Conservation (phyloP, 139 green algal species). For the Zygnema cylindricum region DNA sequence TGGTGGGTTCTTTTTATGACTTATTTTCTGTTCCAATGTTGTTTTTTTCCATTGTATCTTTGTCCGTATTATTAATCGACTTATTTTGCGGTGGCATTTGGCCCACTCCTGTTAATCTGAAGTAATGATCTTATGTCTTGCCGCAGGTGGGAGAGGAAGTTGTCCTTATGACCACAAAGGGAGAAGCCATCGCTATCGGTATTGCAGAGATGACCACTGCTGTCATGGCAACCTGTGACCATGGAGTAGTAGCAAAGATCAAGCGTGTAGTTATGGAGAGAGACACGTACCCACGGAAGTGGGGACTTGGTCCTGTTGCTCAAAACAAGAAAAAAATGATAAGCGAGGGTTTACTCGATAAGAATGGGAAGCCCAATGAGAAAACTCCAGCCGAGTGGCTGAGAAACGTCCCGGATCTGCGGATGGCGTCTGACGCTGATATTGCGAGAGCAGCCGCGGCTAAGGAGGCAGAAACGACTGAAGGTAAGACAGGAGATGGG, state of each 20-base stretch:
- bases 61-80: no score
- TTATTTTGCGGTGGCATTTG: no score
- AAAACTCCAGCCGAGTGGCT: conserved; percentile 93
- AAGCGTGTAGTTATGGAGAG: conserved; percentile 99
- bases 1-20: no score
- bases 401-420: conserved; percentile 74
- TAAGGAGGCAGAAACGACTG: background rate
- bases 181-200: conserved; percentile 93
- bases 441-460: conserved; percentile 22
- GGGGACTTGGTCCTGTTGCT: conserved; percentile 92
- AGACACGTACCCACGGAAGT: conserved; percentile 96
- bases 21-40: no score
- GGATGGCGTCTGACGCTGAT: conserved; percentile 44
- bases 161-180: conserved; percentile 99
- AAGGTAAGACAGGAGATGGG: conserved; percentile 20
- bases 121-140: no score
- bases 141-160: conserved; percentile 94
- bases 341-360: conserved; percentile 94
- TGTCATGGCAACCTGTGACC: conserved; percentile 93
- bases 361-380: conserved; percentile 93
- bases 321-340: conserved; percentile 97
- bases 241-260: conserved; percentile 95
- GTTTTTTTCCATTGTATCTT: no score
- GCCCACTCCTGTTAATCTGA: no score
- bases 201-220: conserved; percentile 96